Conservation (phyloP, 148 eudicot genomes). For the Talinum fruticosum region DNA sequence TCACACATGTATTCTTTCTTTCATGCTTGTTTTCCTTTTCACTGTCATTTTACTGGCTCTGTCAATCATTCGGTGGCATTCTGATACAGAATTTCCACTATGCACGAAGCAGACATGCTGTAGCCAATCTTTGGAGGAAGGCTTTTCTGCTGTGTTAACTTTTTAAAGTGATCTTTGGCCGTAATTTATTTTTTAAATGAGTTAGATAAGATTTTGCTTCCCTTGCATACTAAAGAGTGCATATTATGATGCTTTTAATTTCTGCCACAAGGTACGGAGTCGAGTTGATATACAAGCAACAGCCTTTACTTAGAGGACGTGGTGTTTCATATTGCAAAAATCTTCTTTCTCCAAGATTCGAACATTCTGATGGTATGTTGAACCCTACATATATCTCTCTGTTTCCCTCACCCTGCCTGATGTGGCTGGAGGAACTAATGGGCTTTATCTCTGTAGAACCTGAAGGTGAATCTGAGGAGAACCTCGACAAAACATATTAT, state of each 20-base stretch:
- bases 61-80: conserved; percentile 11
- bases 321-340: conserved; percentile 99
- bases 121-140: no score
- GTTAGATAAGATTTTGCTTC: not conserved
- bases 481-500: conserved; percentile 84
- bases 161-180: no score
- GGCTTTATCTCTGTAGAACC: conserved; percentile 38
- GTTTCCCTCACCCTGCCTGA: not conserved
- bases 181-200: no score
- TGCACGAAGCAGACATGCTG: no score
- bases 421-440: conserved; percentile 21
- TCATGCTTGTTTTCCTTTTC: not conserved
- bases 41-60: not conserved
- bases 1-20: not conserved
- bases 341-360: conserved; percentile 97
- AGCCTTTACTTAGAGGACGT: conserved; percentile 89
- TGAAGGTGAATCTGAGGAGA: conserved; percentile 75
- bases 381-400: not conserved
- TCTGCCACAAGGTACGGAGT: conserved; percentile 78
- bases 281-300: conserved; percentile 71
- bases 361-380: conserved; percentile 80
- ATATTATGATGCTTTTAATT: conserved; percentile 38
- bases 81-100: no score
- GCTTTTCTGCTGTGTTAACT: no score
- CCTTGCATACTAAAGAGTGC: conserved; percentile 21